Evolutionary conservation across 2,329 filamentous ascomycete genomes (phyloP).

Genomic region (Neopestalotiopsis rosae): DNA sequence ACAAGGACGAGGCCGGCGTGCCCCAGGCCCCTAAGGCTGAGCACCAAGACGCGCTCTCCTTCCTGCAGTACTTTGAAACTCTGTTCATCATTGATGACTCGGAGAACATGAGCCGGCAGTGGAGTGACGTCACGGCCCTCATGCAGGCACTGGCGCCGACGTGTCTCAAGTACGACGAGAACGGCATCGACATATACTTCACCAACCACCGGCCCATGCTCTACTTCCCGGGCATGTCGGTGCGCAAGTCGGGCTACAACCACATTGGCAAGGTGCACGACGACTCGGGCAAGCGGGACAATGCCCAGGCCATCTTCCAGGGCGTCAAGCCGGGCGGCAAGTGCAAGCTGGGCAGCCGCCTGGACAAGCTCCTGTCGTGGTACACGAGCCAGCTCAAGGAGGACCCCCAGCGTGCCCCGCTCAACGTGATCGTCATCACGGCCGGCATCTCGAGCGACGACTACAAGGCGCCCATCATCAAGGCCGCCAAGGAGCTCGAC

Average conservation of each 20-base stretch:
- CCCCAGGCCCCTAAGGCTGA: constrained; percentile 24
- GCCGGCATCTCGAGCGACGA: constrained; percentile 73
- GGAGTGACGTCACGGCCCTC: constrained; percentile 67
- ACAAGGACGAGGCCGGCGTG: constrained; percentile 29
- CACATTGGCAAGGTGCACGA: constrained; percentile 29
- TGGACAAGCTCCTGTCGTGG: constrained; percentile 25
- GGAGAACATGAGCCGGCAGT: constrained; percentile 68
- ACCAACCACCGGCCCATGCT: constrained; percentile 60
- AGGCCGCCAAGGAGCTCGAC: constrained; percentile 66
- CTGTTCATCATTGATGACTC: constrained; percentile 79
- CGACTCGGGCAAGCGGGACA: constrained; percentile 29
- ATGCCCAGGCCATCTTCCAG: constrained; percentile 32
- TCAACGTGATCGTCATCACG: constrained; percentile 79
- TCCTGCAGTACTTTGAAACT: constrained; percentile 72
- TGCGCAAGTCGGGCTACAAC: constrained; percentile 25
- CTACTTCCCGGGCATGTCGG: constrained; percentile 8
- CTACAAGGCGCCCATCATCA: constrained; percentile 63
- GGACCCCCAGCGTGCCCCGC: constrained; percentile 42
- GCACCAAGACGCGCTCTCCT: constrained; percentile 63
- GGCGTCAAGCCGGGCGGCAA: constrained; percentile 26
- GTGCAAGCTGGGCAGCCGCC: constrained; percentile 26
- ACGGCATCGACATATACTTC: constrained; percentile 78
- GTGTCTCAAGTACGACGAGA: constrained; percentile 67
- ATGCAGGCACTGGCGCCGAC: constrained; percentile 70
- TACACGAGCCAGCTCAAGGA: constrained; percentile 27